Evolutionary conservation across 805 yeast species (phyloP), one percentile per base, ranked within the genome.

Genomic region (Candida ponderosae): DNA sequence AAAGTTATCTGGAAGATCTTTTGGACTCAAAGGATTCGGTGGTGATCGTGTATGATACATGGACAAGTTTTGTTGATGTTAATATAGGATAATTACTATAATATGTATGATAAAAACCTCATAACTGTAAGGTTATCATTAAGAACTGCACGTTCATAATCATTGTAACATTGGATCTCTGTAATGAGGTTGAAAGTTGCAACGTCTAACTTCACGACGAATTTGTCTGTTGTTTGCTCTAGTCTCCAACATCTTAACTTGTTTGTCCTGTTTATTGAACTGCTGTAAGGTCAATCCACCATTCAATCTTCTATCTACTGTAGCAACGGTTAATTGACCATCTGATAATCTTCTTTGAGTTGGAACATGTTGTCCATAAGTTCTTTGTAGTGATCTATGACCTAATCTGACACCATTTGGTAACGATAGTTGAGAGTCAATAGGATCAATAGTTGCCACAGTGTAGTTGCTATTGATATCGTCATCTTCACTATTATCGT

Each of bases 161-260:
- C 23, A 6, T 21, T 65, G 66, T 42, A 86, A 65, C 47, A 84
- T 60, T 53, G 76, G 80, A 55, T 87, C 95, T 55, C 95, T 73
- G 67, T 61, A 86, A 56, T 93, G 95, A 23, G 77, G 75, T 70
- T 90, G 96, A 69, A 77, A 73, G 61, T 90, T 93, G 56, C 79
- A 66, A 55, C 76, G 76, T 58, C 76, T 83, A 39, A 76, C 73
- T 23, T 85, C 83, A 44, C 78, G 64, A 29, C 62, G 56, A 36
- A 66, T 44, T 18, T 59, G 50, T 43, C 57, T 59, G 43, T 61
- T 60, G 44, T 61, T 62, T 53, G 64, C 64, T 59, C 60, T 70
- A 65, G 63, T 64, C 55, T 64, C 76, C 40, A 60, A 43, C 42
- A 54, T 46, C 43, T 47, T 71, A 45, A 56, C 63, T 54, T 49